phyloP scores from a whole-genome alignment of 2,329 filamentous ascomycete genomes.

The Alternaria novae-zelandiae region DNA sequence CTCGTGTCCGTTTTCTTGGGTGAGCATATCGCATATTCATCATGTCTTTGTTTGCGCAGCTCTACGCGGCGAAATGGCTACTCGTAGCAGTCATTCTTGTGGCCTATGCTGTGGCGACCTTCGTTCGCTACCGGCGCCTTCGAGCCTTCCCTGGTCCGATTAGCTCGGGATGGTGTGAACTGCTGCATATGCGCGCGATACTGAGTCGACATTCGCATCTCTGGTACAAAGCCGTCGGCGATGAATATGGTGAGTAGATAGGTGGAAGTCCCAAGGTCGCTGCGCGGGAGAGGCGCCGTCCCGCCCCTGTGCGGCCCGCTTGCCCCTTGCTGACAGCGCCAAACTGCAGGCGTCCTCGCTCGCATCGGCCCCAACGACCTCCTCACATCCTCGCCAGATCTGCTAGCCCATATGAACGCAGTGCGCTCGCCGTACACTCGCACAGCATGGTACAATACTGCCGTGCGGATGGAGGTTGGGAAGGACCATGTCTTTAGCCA shows the following conservation, averaged over 20 bases:
- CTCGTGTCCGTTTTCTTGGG: neutral
- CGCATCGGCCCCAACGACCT: constrained; percentile 57
- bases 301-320: neutral
- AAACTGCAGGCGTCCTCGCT: constrained; percentile 44
- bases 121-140: constrained; percentile 21
- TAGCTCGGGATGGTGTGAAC: constrained; percentile 30
- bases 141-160: constrained; percentile 30
- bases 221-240: constrained; percentile 26
- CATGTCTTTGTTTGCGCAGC: constrained; percentile 13
- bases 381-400: constrained; percentile 55
- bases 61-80: constrained; percentile 16
- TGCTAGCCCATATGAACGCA: constrained; percentile 51
- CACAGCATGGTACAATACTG: constrained; percentile 31
- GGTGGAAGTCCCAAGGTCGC: neutral
- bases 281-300: neutral
- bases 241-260: constrained; percentile 30
- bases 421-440: constrained; percentile 51
- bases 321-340: neutral
- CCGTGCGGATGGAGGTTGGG: constrained; percentile 57
- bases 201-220: constrained; percentile 22
- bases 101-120: constrained; percentile 17
- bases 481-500: constrained; percentile 59
- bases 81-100: constrained; percentile 3
- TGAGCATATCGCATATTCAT: neutral
- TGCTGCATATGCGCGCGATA: constrained; percentile 27